These are phyloP conservation scores for Euphorbia lathyris DNA, from an alignment of 345 rosid genomes.

Conservation along the genomic window DNA sequence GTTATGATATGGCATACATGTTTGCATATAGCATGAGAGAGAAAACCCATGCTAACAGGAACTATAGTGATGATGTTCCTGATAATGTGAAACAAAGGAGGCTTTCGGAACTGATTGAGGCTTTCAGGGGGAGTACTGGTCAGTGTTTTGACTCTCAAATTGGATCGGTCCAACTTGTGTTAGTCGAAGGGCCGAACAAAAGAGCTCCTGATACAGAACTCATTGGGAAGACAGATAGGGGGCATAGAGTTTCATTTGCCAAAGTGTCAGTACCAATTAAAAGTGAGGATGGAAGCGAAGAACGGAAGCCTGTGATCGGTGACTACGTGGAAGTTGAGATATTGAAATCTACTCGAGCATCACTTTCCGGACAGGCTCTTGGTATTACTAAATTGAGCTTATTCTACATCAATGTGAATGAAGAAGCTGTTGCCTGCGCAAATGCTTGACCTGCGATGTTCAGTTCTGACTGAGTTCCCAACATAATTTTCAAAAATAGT, in stretches of 20 bases:
- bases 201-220: conserved; percentile 87
- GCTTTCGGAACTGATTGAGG: conserved; percentile 71
- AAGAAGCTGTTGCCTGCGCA: conserved; percentile 49
- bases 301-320: conserved; percentile 57
- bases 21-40: conserved; percentile 98
- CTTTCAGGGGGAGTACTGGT: conserved; percentile 79
- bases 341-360: conserved; percentile 62
- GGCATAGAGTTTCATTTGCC: conserved; percentile 65
- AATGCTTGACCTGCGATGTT: conserved; percentile 12
- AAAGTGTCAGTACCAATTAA: conserved; percentile 43
- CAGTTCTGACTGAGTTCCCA: neutral
- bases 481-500: neutral
- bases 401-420: conserved; percentile 41
- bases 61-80: conserved; percentile 70
- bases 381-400: conserved; percentile 65
- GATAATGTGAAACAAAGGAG: conserved; percentile 86
- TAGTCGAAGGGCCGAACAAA: conserved; percentile 90
- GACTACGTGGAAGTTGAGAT: conserved; percentile 78
- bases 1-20: conserved; percentile 97
- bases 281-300: conserved; percentile 20
- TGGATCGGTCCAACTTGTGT: conserved; percentile 62
- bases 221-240: conserved; percentile 83
- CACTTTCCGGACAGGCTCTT: conserved; percentile 71
- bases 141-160: conserved; percentile 67
- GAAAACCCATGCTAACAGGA: conserved; percentile 84